phyloP scores from a whole-genome alignment of 441 rosid genomes.

The Monsonia emarginata region DNA sequence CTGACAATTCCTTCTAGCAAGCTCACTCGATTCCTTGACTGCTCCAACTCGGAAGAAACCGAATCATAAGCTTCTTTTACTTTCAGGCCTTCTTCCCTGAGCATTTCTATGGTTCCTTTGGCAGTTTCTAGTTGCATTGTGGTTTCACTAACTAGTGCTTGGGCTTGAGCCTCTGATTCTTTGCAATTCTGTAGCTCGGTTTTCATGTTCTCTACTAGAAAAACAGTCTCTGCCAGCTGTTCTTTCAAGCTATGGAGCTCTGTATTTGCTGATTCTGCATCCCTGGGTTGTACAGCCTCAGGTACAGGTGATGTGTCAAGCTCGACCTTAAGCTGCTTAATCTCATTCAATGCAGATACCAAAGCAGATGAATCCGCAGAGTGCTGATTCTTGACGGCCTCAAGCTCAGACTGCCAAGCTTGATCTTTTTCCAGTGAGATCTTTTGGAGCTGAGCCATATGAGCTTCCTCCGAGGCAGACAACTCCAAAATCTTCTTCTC shows the following conservation, averaged over 20 bases:
- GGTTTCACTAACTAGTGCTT: slow-evolving; percentile 21
- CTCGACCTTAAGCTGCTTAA: slow-evolving; percentile 72
- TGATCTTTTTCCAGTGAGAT: slow-evolving; percentile 79
- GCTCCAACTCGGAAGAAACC: slow-evolving; percentile 17
- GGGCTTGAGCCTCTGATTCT: slow-evolving; percentile 74
- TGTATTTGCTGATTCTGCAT: slow-evolving; percentile 36
- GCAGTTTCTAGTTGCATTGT: slow-evolving; percentile 17
- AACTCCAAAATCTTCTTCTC: slow-evolving; percentile 65
- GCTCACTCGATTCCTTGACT: slow-evolving; percentile 17
- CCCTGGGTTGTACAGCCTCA: slow-evolving; percentile 42
- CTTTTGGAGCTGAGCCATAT: slow-evolving; percentile 69
- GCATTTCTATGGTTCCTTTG: slow-evolving; percentile 14
- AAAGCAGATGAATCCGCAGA: slow-evolving; percentile 68
- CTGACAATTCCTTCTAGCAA: slow-evolving; percentile 13
- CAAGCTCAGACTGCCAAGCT: slow-evolving; percentile 89
- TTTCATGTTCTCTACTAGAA: slow-evolving; percentile 64
- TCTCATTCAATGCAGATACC: slow-evolving; percentile 72
- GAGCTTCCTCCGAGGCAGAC: slow-evolving; percentile 66
- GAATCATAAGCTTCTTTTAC: slow-evolving; percentile 13
- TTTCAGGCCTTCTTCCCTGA: slow-evolving; percentile 14
- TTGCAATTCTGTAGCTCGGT: slow-evolving; percentile 42
- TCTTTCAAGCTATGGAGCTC: slow-evolving; percentile 55
- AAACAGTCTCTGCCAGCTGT: slow-evolving; percentile 55
- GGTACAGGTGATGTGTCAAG: slow-evolving; percentile 56
- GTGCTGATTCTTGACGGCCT: slow-evolving; percentile 81